Conservation (phyloP, 2,329 filamentous ascomycete species). For the Colletotrichum cereale region DNA sequence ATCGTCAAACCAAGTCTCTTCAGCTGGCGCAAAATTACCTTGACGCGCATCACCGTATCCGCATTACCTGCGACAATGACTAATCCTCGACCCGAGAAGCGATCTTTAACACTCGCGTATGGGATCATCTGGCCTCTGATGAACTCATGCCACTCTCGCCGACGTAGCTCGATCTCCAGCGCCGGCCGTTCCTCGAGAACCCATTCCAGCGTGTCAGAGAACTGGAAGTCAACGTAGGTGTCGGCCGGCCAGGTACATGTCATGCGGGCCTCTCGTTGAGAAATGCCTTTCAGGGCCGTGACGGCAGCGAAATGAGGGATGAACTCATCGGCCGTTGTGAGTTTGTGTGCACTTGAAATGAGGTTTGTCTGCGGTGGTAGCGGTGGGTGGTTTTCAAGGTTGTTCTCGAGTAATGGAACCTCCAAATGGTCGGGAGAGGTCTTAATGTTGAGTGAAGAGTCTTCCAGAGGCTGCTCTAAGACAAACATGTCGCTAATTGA, state of each 20-base stretch:
- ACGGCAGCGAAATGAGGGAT: conserved; percentile 27
- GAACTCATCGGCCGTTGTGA: conserved; percentile 24
- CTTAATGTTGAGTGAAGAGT: neutral
- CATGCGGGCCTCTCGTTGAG: conserved; percentile 18
- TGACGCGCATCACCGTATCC: conserved; percentile 31
- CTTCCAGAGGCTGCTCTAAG: neutral
- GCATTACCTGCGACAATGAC: conserved; percentile 34
- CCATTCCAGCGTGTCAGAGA: conserved; percentile 26
- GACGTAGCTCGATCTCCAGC: conserved; percentile 30
- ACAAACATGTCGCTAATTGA: neutral
- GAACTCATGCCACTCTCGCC: conserved; percentile 33
- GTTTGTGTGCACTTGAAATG: conserved; percentile 13
- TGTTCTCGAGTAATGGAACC: conserved; percentile 2
- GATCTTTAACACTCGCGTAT: conserved; percentile 24
- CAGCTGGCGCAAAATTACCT: conserved; percentile 28
- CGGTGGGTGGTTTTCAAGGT: neutral
- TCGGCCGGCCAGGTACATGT: conserved; percentile 29
- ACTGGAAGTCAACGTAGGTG: conserved; percentile 24
- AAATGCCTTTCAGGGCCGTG: conserved; percentile 8
- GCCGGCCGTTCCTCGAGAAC: conserved; percentile 25
- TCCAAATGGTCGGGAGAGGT: conserved; percentile 2
- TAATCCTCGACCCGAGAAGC: conserved; percentile 17
- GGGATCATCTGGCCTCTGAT: conserved; percentile 20
- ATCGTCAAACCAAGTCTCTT: conserved; percentile 3
- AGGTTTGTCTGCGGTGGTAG: neutral